Percentiles rank a stretch among this genome's conserved stretches.
Evolutionary conservation across 2,329 filamentous ascomycete genomes (phyloP).

Genomic region (Dryadomyces quercivorus): DNA sequence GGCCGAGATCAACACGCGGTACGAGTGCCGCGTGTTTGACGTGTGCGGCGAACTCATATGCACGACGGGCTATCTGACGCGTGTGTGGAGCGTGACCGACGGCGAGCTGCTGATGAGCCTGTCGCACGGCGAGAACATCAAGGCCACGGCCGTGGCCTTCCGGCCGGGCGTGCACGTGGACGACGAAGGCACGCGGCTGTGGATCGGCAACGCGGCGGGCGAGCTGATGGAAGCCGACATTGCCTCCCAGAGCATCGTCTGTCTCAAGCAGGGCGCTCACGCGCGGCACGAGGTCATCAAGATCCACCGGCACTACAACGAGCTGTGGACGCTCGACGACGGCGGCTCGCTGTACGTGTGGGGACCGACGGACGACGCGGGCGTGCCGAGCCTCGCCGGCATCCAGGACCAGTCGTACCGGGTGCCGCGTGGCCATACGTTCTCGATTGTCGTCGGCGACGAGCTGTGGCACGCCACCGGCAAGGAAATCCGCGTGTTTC

Average conservation of each 20-base stretch:
- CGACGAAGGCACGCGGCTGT: constrained; percentile 70
- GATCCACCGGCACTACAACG: constrained; percentile 75
- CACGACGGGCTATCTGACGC: constrained; percentile 74
- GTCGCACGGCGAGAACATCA: constrained; percentile 73
- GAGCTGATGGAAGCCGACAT: constrained; percentile 88
- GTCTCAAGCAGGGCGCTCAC: constrained; percentile 60
- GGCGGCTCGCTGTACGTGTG: constrained; percentile 78
- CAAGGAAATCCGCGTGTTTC: constrained; percentile 77
- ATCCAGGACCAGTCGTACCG: constrained; percentile 64
- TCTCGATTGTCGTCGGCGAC: constrained; percentile 76
- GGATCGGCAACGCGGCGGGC: constrained; percentile 81
- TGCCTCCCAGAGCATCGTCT: constrained; percentile 54
- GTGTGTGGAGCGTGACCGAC: constrained; percentile 75
- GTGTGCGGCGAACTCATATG: constrained; percentile 81
- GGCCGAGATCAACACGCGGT: constrained; percentile 70
- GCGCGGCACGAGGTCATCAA: constrained; percentile 67
- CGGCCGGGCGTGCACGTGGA: constrained; percentile 68
- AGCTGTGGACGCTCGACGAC: constrained; percentile 92
- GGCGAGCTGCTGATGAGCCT: constrained; percentile 73
- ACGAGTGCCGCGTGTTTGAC: constrained; percentile 77
- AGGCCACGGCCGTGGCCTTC: constrained; percentile 70
- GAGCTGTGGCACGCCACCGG: constrained; percentile 80
- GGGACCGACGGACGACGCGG: constrained; percentile 58
- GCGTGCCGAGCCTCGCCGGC: constrained; percentile 58
- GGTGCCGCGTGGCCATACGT: constrained; percentile 69